Base-by-base conservation (phyloP, 192 early-diverging fungal genomes). In the Gonapodya prolifera region DNA sequence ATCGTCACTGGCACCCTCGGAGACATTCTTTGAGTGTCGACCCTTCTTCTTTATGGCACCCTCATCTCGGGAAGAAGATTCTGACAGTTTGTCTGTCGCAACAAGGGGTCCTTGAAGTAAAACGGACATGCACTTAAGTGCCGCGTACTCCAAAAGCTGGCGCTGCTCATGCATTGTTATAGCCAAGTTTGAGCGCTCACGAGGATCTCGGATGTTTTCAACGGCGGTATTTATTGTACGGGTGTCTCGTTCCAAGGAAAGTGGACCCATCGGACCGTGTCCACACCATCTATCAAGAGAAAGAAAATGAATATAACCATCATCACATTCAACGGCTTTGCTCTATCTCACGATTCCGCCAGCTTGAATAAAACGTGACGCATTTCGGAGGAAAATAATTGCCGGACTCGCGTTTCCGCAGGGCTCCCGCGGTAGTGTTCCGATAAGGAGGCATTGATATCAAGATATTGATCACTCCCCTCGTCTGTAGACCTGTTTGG, bases 121-220 rank as follows among this genome's bases (percentile, higher is more conserved):
- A 0, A 90, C 87, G 1, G 95, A 90, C 96, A 99, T 97, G 1
- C 94, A 93, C 16, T 93, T 91, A 34, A 96, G 79, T 0, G 96
- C 88, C 1, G 91, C 92, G 2, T 87, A 82, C 76, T 95, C 93
- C 31, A 99, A 82, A 1, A 88, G 81, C 73, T 87, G 87, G 29
- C 92, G 83, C 71, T 99, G 94, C 34, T 87, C 87, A 76, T 95
- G 93, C 86, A 96, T 89, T 31, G 85, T 84, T 0, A 84, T 81
- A 0, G 87, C 89, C 76, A 91, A 80, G 30, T 78, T 80, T 2
- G 73, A 87, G 8, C 91, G 89, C 77, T 94, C 94, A n/a, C 78
- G 84, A 1, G 83, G 76, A 80, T 96, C 94, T 84, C 86, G 92
- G 78, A 89, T 84, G 75, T 87, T 82, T 18, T 95, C 94, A 74